Evolutionary conservation across 208 protist species (phyloP).

Genomic region (Zelonia costaricensis): DNA sequence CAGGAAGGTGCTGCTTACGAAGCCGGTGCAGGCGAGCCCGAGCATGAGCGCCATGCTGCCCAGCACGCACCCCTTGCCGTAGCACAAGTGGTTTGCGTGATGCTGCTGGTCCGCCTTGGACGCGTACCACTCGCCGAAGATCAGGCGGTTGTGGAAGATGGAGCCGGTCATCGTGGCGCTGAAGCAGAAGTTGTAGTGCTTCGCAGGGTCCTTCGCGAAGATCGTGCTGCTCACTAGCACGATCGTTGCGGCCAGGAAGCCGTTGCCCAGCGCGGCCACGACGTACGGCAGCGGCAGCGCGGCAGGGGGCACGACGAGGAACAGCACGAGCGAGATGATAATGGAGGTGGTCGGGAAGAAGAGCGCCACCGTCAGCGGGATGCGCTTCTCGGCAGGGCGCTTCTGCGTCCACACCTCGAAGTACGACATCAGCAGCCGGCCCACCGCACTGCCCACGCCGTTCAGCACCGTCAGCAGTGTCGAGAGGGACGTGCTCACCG

Average conservation of each 20-base stretch:
- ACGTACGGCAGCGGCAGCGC: constrained; percentile 41
- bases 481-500: constrained; percentile 31
- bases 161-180: constrained; percentile 33
- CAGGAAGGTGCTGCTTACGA: constrained; percentile 37
- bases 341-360: constrained; percentile 53
- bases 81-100: constrained; percentile 29
- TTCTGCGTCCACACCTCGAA: constrained; percentile 58
- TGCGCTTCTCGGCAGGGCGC: constrained; percentile 49
- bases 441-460: constrained; percentile 61
- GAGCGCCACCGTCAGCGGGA: constrained; percentile 65
- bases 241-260: constrained; percentile 46
- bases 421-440: constrained; percentile 49
- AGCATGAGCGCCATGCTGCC: constrained; percentile 57
- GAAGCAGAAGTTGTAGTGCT: constrained; percentile 71
- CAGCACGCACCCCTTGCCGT: constrained; percentile 39
- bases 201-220: constrained; percentile 71
- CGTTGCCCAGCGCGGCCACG: constrained; percentile 60
- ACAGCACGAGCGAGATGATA: constrained; percentile 54
- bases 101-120: constrained; percentile 46
- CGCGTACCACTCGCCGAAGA: constrained; percentile 78
- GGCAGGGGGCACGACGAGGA: constrained; percentile 35
- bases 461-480: constrained; percentile 67
- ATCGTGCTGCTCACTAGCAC: constrained; percentile 62
- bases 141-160: constrained; percentile 61
- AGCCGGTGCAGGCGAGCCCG: constrained; percentile 35